These are phyloP conservation scores for Suhomyces ambrosiae DNA, from an alignment of 1,139 yeast genomes.

Conservation along the genomic window DNA sequence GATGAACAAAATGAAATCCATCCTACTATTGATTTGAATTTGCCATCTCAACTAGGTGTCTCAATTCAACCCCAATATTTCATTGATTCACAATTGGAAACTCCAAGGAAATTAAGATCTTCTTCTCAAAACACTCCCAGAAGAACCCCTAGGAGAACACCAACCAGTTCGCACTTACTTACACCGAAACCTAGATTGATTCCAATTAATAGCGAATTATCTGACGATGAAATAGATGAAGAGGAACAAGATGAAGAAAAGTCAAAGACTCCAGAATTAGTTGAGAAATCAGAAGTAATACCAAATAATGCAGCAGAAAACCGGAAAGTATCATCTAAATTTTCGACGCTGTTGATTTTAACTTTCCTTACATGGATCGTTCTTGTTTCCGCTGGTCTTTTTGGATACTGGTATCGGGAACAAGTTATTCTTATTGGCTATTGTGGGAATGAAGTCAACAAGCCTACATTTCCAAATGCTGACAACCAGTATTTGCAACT, in stretches of 20 bases:
- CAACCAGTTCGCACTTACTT: constrained; percentile 5
- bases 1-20: constrained; percentile 7
- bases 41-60: constrained; percentile 34
- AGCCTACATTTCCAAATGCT: constrained; percentile 33
- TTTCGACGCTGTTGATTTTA: constrained; percentile 1
- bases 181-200: constrained; percentile 20
- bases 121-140: constrained; percentile 17
- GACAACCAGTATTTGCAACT: constrained; percentile 23
- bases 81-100: constrained; percentile 14
- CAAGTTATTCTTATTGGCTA: constrained; percentile 62
- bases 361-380: constrained; percentile 29
- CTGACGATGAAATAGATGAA: constrained; percentile 18
- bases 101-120: constrained; percentile 16
- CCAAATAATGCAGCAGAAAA: constrained; percentile 6
- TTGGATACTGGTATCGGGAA: constrained; percentile 63
- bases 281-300: too few relatives aligned
- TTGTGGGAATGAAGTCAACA: constrained; percentile 61
- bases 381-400: constrained; percentile 29
- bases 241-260: constrained; percentile 7
- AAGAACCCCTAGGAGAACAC: constrained; percentile 11
- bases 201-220: constrained; percentile 15
- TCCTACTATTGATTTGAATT: constrained; percentile 16
- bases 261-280: not conserved
- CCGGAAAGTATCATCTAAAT: constrained; percentile 1
- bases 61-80: constrained; percentile 20